Evolutionary conservation across 768 basidiomycete genomes (phyloP), one percentile per base, ranked within the genome.

Genomic region (Trametes punicea): DNA sequence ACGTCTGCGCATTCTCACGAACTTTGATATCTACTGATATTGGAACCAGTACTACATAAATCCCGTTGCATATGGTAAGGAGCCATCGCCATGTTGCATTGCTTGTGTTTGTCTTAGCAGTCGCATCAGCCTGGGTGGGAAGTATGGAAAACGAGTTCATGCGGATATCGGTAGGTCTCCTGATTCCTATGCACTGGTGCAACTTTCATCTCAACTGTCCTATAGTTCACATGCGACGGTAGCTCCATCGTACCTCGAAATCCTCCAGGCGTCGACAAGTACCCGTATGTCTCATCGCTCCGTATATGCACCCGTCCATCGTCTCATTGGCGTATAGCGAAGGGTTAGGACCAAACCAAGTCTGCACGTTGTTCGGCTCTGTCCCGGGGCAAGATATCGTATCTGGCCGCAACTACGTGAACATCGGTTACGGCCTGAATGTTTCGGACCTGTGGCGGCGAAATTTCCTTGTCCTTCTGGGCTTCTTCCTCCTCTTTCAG

Each of bases 141-240:
- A 74, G 80, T 33, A 88, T 95, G 84, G 84, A 88, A 70, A 94
- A 94, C 68, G 93, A 96, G 68, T 93, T 93, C 70, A 81, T 77
- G 75, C 81, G 82, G 16, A 81, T 84, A 31, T 69, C 78, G 18
- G 87, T 87, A 65, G 62, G 75, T 68, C n/a, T 62, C n/a, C n/a
- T 47, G 11, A 61, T 16, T 8, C 45, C 26, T 31, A 55, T 33
- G 53, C 57, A 55, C 27, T 42, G 29, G n/a, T 25, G 6, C 40
- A 51, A 20, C 20, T 2, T 10, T 11, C 34, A 55, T 56, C 51
- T 56, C 40, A 54, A 56, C 16, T 23, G 36, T 51, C 15, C 57
- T 63, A 54, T 36, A 85, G 79, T 65, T 90, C 41, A 73, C 72
- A 9, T 92, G 89, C 63, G 83, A 87, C 62, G 88, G 88, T 18